phyloP scores from a whole-genome alignment of 2,329 filamentous ascomycete genomes.

The Verticillium dahliae region DNA sequence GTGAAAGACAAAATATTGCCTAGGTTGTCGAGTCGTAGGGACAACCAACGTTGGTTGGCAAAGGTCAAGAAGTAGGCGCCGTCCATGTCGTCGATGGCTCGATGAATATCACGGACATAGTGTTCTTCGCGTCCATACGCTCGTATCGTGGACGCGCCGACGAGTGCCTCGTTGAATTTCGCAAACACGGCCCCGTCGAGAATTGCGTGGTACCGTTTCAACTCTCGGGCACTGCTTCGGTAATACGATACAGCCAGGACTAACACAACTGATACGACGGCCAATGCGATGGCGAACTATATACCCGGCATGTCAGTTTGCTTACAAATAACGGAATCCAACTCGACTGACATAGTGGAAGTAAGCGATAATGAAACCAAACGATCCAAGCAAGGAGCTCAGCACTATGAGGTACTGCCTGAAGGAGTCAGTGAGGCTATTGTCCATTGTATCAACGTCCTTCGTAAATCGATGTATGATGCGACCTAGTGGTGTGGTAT shows the following conservation, averaged over 20 bases:
- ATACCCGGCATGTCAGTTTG: neutral
- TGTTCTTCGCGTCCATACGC: conserved; percentile 80
- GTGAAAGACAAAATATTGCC: conserved; percentile 84
- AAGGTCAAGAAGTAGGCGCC: conserved; percentile 92
- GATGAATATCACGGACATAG: conserved; percentile 64
- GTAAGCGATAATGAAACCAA: conserved; percentile 87
- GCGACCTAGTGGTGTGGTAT: conserved; percentile 88
- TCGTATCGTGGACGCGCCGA: conserved; percentile 75
- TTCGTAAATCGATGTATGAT: conserved; percentile 96
- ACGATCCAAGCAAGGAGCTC: conserved; percentile 74
- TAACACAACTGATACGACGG: conserved; percentile 67
- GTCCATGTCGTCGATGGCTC: conserved; percentile 84
- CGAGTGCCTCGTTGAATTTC: conserved; percentile 84
- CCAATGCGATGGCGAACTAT: conserved; percentile 57
- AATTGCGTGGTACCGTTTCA: conserved; percentile 90
- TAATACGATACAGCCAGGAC: conserved; percentile 82
- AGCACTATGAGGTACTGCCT: conserved; percentile 88
- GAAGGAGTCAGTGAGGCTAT: conserved; percentile 80
- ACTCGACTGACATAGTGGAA: conserved; percentile 64
- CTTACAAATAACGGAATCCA: too few species aligned
- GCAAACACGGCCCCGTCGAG: conserved; percentile 84
- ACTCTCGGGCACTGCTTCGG: conserved; percentile 80
- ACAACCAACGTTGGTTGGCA: conserved; percentile 91
- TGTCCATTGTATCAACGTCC: conserved; percentile 96
- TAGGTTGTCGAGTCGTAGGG: conserved; percentile 75